Evolutionary conservation across 495 filamentous ascomycete genomes (phyloP).

Genomic region (Neurospora africana): DNA sequence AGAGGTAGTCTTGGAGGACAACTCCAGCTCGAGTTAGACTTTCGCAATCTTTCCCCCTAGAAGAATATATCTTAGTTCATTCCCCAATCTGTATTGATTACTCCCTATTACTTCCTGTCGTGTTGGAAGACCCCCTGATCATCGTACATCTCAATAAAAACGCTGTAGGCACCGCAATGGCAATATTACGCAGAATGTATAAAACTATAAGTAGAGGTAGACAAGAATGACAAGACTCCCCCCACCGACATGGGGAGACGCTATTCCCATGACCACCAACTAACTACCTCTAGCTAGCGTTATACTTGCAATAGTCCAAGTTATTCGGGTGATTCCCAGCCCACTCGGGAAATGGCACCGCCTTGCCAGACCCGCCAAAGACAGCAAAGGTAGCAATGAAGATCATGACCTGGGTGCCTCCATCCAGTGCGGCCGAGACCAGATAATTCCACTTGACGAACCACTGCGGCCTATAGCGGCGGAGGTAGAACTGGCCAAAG

Average conservation of each 20-base stretch:
- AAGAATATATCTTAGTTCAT: no score
- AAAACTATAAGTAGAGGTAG: neutral
- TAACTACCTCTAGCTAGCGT: neutral
- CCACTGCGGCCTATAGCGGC: slow-evolving; percentile 36
- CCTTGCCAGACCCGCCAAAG: slow-evolving; percentile 35
- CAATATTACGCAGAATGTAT: no score
- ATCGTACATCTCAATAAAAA: no score
- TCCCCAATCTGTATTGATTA: no score
- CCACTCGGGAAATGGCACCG: slow-evolving; percentile 33
- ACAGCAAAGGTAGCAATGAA: slow-evolving; percentile 53
- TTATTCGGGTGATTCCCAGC: slow-evolving; percentile 37
- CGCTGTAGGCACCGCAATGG: no score
- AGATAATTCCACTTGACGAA: slow-evolving; percentile 52
- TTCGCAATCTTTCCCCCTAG: no score
- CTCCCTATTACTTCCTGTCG: no score
- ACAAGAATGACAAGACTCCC: neutral
- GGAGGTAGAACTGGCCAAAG: slow-evolving; percentile 42
- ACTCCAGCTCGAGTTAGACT: no score
- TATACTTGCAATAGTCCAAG: neutral
- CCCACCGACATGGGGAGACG: neutral
- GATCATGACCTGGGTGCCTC: slow-evolving; percentile 38
- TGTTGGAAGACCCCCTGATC: no score
- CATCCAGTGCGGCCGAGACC: slow-evolving; percentile 45
- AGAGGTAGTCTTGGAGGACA: no score
- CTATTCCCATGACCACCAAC: neutral